Conservation (phyloP, 208 protist species). For the Trypanosoma mega region DNA sequence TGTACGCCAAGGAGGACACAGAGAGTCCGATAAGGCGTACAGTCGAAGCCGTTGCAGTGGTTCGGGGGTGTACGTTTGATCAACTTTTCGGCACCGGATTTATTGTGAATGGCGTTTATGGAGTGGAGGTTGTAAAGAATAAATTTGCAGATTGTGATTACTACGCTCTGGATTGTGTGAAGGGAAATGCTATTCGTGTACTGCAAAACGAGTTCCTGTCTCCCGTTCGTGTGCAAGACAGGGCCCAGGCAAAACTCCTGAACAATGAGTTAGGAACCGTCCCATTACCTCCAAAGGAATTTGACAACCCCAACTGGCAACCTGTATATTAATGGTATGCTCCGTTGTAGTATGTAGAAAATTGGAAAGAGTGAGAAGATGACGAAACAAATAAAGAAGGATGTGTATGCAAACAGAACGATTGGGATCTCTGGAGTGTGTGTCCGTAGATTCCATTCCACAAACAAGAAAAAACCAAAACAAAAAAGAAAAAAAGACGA, state of each 20-base stretch:
- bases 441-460: not conserved
- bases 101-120: constrained; percentile 51
- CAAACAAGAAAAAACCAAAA: not conserved
- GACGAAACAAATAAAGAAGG: not conserved
- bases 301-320: constrained; percentile 66
- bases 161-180: constrained; percentile 76
- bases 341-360: constrained; percentile 14
- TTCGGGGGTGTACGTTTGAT: constrained; percentile 50
- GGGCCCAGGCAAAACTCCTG: constrained; percentile 48
- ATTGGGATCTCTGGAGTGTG: not conserved
- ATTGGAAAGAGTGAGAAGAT: not conserved
- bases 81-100: constrained; percentile 59
- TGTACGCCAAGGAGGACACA: constrained; percentile 28
- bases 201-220: constrained; percentile 64
- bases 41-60: constrained; percentile 26
- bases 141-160: constrained; percentile 63
- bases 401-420: not conserved
- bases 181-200: constrained; percentile 46
- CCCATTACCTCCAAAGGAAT: constrained; percentile 51
- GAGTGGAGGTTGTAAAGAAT: constrained; percentile 52
- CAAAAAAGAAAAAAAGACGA: not conserved
- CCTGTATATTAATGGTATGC: constrained; percentile 64
- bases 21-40: not conserved
- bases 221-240: constrained; percentile 56
- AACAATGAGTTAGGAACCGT: constrained; percentile 65